These are phyloP conservation scores for Vitellaria paradoxa DNA, from an alignment of 179 eudicot species.

Conservation along the genomic window DNA sequence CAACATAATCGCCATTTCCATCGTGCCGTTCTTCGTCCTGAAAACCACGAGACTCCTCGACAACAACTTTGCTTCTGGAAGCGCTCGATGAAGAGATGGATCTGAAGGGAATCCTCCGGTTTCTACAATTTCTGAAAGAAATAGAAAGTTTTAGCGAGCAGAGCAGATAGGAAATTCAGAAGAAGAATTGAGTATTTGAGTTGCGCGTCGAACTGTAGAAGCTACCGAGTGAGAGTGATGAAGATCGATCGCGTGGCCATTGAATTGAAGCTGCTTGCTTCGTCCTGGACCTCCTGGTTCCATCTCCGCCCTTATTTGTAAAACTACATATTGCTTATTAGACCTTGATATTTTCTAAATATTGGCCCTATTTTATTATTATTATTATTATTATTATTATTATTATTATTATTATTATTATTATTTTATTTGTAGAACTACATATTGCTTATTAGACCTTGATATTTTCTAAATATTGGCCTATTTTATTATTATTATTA, in stretches of 20 bases:
- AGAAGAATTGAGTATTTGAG: not conserved
- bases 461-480: too few relatives aligned
- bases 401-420: too few relatives aligned
- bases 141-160: not conserved
- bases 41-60: constrained; percentile 24
- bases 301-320: not conserved
- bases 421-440: not conserved
- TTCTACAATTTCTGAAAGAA: constrained; percentile 13
- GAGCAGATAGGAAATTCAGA: constrained; percentile 11
- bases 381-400: too few relatives aligned
- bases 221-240: constrained; percentile 43
- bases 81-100: constrained; percentile 23
- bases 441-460: too few relatives aligned
- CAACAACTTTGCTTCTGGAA: constrained; percentile 11
- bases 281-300: not conserved
- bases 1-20: not conserved
- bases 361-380: too few relatives aligned
- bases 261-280: not conserved
- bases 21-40: constrained; percentile 1
- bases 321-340: too few relatives aligned
- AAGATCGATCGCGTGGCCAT: constrained; percentile 66
- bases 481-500: too few relatives aligned
- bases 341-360: too few relatives aligned
- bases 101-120: constrained; percentile 20
- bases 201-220: not conserved